These are phyloP conservation scores for Sporothrix dimorphospora DNA, from an alignment of 2,329 filamentous ascomycete species.

Conservation along the genomic window DNA sequence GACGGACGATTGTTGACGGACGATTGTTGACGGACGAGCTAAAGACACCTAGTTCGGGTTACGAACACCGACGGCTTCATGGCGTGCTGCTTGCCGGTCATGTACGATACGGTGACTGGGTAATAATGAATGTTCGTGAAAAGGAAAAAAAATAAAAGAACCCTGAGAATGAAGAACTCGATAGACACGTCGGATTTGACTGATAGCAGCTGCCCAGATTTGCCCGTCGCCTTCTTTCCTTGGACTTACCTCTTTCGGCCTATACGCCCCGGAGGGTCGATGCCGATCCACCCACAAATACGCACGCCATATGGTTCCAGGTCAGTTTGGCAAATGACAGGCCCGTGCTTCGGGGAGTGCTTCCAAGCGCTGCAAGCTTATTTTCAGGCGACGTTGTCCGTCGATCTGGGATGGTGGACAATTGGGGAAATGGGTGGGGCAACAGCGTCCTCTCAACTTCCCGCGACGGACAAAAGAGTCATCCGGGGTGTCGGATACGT, in stretches of 20 bases:
- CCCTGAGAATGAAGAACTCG: neutral
- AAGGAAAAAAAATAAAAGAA: neutral
- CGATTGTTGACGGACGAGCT: too few species aligned
- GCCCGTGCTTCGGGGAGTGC: neutral
- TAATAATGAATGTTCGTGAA: neutral
- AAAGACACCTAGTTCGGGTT: neutral
- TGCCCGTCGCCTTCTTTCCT: neutral
- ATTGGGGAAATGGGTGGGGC: neutral
- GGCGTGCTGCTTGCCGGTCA: neutral
- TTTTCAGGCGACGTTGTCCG: neutral
- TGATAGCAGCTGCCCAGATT: neutral
- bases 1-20: too few species aligned
- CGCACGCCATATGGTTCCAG: neutral
- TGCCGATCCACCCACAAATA: neutral
- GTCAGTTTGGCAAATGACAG: neutral
- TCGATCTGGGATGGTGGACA: too few species aligned
- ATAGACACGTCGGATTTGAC: neutral
- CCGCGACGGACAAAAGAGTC: slow-evolving; percentile 5
- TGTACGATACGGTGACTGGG: neutral
- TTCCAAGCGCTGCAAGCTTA: neutral
- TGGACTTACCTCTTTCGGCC: neutral
- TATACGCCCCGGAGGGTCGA: neutral
- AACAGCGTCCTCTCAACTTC: neutral
- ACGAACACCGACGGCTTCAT: neutral
- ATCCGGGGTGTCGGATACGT: neutral